Base-by-base conservation (phyloP, 305 asterid species). In the Ilex paraguariensis region DNA sequence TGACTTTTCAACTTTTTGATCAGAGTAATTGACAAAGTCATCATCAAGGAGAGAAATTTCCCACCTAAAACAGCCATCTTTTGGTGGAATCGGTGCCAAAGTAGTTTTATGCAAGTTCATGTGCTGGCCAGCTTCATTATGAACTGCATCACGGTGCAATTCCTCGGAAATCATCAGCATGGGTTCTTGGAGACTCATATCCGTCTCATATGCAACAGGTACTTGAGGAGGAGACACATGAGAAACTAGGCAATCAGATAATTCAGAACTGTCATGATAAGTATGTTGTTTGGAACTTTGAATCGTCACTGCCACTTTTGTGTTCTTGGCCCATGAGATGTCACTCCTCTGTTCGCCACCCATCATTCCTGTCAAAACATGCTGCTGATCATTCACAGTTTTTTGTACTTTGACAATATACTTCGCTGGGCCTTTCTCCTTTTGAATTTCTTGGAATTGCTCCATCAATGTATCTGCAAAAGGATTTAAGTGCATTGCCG, bases 41-140 rank as follows among this genome's bases (percentile, higher is more conserved):
- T 80, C 82, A 55, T 78, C 84, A 52, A 78, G 71, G 65, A 77
- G 80, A 60, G 81, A 73, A 70, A 61, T 67, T 72, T 77, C 89
- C 66, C 79, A 67, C 70, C 56, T 63, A 58, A 67, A 62, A 42
- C 56, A 30, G 71, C 69, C 73, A 72, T 64, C 72, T 42, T 62
- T 54, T 16, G 66, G 56, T 58, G 59, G 62, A 52, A 56, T 66
- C 66, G 60, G 65, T 28, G 57, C 44, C 61, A 62, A 31, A 53
- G 70, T 59, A 55, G 79, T 62, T 60, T 60, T 61, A 28, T 61
- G 77, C 61, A 75, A 73, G 52, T 65, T 58, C 54, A 59, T 58
- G 72, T 61, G 64, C 80, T 67, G 73, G 62, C 64, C 77, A 45
- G 69, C 75, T 64, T 68, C 71, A 60, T 70, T 78, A 70, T 56